phyloP scores from a whole-genome alignment of 2,329 filamentous ascomycete species.

The Calonectria leucothoes region DNA sequence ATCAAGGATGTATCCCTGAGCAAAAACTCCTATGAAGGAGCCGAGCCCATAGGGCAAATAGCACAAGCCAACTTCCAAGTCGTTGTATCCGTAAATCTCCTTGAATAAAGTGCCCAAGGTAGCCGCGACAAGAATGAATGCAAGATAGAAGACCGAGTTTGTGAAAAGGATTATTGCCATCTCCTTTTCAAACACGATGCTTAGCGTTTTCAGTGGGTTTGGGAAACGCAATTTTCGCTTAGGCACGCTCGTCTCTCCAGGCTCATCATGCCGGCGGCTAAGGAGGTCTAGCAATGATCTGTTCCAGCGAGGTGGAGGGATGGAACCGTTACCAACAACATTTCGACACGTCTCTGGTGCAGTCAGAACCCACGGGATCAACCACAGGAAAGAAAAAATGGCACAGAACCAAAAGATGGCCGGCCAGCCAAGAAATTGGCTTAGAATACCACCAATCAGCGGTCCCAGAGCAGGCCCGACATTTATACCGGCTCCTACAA shows the following conservation, averaged over 20 bases:
- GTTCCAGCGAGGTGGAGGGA: slow-evolving; percentile 69
- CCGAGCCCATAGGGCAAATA: slow-evolving; percentile 66
- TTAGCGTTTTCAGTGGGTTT: slow-evolving; percentile 67
- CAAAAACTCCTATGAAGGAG: slow-evolving; percentile 59
- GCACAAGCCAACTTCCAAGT: slow-evolving; percentile 64
- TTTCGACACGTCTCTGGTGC: slow-evolving; percentile 71
- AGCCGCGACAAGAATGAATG: slow-evolving; percentile 65
- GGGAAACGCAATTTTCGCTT: slow-evolving; percentile 62
- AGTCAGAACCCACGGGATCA: slow-evolving; percentile 65
- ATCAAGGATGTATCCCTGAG: slow-evolving; percentile 69
- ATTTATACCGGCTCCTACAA: slow-evolving; percentile 69
- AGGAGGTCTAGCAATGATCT: slow-evolving; percentile 65
- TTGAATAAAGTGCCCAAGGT: slow-evolving; percentile 65
- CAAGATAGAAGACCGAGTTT: slow-evolving; percentile 65
- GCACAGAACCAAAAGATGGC: slow-evolving; percentile 77
- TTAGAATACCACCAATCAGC: slow-evolving; percentile 72
- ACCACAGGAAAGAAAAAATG: slow-evolving; percentile 62
- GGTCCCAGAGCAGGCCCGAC: slow-evolving; percentile 68
- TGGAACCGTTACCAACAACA: slow-evolving; percentile 72
- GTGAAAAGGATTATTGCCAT: slow-evolving; percentile 65
- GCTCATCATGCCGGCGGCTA: slow-evolving; percentile 49
- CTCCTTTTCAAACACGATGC: slow-evolving; percentile 68
- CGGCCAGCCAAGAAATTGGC: slow-evolving; percentile 74
- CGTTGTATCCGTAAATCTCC: slow-evolving; percentile 62
- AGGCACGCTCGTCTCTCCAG: slow-evolving; percentile 48